Evolutionary conservation across 192 early-diverging fungal species (phyloP).

Genomic region (Bifiguratus adelaidae): DNA sequence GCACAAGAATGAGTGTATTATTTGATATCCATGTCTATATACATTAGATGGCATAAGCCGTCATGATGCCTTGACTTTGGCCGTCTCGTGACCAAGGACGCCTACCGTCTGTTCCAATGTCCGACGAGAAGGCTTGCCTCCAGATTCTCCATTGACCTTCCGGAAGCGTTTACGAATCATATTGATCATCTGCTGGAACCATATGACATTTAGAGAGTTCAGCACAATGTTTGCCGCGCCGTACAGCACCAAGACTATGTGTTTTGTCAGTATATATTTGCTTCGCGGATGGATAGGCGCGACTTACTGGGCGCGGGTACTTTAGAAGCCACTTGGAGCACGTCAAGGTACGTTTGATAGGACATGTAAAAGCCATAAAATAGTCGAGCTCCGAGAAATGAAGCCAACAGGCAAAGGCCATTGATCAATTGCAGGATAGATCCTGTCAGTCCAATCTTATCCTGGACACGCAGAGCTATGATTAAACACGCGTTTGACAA

Average conservation of each 20-base stretch:
- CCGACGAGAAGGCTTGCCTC: too few relatives aligned
- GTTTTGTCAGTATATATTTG: too few relatives aligned
- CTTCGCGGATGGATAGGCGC: too few relatives aligned
- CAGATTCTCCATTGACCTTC: too few relatives aligned
- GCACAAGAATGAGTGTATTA: neutral
- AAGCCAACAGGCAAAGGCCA: conserved; percentile 59
- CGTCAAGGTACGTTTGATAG: conserved; percentile 43
- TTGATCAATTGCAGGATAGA: conserved; percentile 70
- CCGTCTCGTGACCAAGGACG: too few relatives aligned
- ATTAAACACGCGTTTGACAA: neutral
- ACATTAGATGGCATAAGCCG: too few relatives aligned
- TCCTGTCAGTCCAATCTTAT: conserved; percentile 83
- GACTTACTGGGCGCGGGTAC: too few relatives aligned
- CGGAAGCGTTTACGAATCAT: conserved; percentile 26
- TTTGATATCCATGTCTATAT: neutral
- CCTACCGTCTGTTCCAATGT: too few relatives aligned
- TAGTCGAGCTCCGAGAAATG: conserved; percentile 70
- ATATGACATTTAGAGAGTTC: conserved; percentile 52
- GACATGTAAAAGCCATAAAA: conserved; percentile 70
- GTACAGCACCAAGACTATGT: conserved; percentile 33
- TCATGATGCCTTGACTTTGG: too few relatives aligned
- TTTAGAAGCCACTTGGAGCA: neutral
- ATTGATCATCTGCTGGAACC: conserved; percentile 45
- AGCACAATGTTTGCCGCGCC: conserved; percentile 42
- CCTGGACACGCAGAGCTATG: conserved; percentile 25